Evolutionary conservation across 2,329 filamentous ascomycete species (phyloP).

Genomic region (Diplodia sapinea): DNA sequence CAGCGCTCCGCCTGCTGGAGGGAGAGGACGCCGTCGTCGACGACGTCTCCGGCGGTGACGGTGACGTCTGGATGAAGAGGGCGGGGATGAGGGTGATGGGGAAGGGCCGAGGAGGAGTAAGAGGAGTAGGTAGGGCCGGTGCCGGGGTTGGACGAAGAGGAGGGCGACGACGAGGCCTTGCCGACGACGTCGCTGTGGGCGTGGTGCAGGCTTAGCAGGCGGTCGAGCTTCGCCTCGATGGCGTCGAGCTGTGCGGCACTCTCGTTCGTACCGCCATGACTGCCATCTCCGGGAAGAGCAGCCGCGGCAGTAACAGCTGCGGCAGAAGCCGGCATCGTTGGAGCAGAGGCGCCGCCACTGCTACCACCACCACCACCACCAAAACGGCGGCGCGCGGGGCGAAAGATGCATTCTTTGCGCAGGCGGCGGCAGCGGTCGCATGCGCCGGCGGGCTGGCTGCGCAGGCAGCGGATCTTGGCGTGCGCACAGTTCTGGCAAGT

Average conservation of each 20-base stretch:
- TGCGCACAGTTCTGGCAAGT: constrained; percentile 45
- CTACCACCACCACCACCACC: constrained; percentile 47
- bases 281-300: background rate
- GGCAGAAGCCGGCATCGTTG: background rate
- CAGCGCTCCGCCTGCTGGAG: background rate
- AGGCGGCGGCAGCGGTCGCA: constrained; percentile 43
- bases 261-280: no score
- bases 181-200: constrained; percentile 1
- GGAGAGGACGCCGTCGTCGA: constrained; percentile 1
- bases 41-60: background rate
- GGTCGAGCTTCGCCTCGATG: constrained; percentile 9
- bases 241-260: background rate
- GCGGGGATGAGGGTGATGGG: background rate
- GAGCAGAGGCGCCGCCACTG: constrained; percentile 39
- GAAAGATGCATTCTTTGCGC: constrained; percentile 46
- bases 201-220: constrained; percentile 29
- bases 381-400: constrained; percentile 44
- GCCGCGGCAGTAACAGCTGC: background rate
- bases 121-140: background rate
- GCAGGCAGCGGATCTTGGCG: constrained; percentile 43
- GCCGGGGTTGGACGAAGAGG: background rate
- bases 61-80: background rate
- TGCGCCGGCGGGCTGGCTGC: constrained; percentile 38
- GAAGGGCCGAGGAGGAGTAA: background rate
- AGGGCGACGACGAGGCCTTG: background rate